Evolutionary conservation across 2,329 filamentous ascomycete genomes (phyloP).

Genomic region (Calonectria crousiana): DNA sequence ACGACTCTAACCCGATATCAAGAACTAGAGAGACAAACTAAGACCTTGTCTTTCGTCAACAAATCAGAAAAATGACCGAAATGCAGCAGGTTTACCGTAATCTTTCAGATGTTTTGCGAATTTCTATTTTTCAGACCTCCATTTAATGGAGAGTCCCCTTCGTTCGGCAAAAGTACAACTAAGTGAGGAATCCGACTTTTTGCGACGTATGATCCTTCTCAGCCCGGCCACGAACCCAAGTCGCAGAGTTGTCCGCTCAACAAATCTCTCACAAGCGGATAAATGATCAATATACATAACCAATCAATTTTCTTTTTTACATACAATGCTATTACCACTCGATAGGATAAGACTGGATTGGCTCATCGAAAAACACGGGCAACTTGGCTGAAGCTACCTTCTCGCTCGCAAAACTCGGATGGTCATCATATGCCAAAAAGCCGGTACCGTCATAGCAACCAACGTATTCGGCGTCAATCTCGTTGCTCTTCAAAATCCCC

Average conservation of each 20-base stretch:
- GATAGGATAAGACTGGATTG: constrained; percentile 10
- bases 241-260: neutral
- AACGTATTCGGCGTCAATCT: constrained; percentile 34
- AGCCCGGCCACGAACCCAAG: neutral
- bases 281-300: neutral
- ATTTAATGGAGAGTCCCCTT: neutral
- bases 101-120: neutral
- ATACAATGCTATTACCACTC: neutral
- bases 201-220: neutral
- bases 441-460: constrained; percentile 32
- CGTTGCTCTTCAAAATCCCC: constrained; percentile 27
- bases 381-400: neutral
- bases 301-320: neutral
- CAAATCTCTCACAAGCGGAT: neutral
- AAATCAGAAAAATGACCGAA: neutral
- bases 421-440: constrained; percentile 26
- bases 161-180: neutral
- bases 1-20: neutral
- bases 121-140: neutral
- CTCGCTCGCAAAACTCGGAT: constrained; percentile 10
- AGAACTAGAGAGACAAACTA: neutral
- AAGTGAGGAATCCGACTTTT: neutral
- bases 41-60: neutral
- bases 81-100: neutral
- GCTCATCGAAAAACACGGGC: constrained; percentile 9